Percentiles rank a stretch among this genome's conserved stretches.
Conservation (phyloP, 352 stramenopile genomes). For the Globisporangium perplexum region DNA sequence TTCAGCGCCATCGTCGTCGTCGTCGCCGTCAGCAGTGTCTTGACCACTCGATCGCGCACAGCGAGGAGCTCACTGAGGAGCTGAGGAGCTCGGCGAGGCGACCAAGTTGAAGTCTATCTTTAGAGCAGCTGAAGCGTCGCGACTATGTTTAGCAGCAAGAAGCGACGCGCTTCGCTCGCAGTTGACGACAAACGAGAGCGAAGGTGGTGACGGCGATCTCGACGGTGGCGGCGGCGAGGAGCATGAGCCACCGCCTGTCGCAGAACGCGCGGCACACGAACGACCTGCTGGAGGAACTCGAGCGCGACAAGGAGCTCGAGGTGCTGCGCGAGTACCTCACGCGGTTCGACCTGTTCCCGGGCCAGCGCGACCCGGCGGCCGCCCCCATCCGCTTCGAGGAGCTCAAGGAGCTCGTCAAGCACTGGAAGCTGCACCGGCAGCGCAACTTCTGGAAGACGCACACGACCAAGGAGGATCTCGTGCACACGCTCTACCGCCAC, state of each 20-base stretch:
- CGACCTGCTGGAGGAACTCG: conserved; percentile 78
- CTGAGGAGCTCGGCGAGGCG: no score
- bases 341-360: conserved; percentile 73
- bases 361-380: conserved; percentile 60
- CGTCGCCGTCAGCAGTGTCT: no score
- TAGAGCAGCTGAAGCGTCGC: no score
- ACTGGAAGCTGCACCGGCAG: conserved; percentile 88
- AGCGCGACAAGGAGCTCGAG: conserved; percentile 85
- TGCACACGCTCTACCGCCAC: conserved; percentile 76
- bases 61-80: no score
- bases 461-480: conserved; percentile 84
- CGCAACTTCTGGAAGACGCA: conserved; percentile 90
- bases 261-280: conserved; percentile 78
- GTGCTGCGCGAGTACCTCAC: conserved; percentile 80
- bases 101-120: not conserved
- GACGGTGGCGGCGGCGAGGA: not conserved
- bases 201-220: not conserved
- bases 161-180: no score
- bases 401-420: conserved; percentile 87
- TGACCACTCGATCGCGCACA: no score
- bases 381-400: conserved; percentile 87
- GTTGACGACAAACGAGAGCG: no score
- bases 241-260: conserved; percentile 79
- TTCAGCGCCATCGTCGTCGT: conserved; percentile 52
- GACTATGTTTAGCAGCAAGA: no score